Evolutionary conservation across 495 filamentous ascomycete species (phyloP).

Genomic region (Apodospora peruviana): DNA sequence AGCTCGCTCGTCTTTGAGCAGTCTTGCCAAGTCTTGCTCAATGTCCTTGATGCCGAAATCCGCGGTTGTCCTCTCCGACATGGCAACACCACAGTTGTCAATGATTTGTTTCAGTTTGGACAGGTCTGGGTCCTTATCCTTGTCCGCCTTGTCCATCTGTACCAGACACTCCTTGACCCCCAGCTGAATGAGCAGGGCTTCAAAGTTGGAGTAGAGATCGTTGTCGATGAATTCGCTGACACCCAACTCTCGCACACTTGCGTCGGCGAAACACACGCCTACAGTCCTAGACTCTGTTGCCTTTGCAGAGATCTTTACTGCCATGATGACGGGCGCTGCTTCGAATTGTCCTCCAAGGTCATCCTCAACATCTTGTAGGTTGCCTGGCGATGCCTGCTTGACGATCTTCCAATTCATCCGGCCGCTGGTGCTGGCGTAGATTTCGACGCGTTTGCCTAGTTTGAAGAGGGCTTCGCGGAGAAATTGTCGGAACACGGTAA

Average conservation of each 20-base stretch:
- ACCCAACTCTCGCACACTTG: slow-evolving; percentile 89
- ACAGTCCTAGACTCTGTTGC: slow-evolving; percentile 80
- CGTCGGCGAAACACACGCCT: slow-evolving; percentile 97
- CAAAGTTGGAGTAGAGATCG: slow-evolving; percentile 96
- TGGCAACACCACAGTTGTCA: slow-evolving; percentile 83
- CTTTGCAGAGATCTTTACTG: slow-evolving; percentile 86
- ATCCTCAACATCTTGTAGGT: slow-evolving; percentile 95
- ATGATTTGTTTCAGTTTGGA: slow-evolving; percentile 82
- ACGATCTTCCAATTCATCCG: slow-evolving; percentile 84
- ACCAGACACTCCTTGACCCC: slow-evolving; percentile 92
- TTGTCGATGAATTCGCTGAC: slow-evolving; percentile 98
- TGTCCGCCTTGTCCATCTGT: slow-evolving; percentile 58
- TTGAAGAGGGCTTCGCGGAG: slow-evolving; percentile 89
- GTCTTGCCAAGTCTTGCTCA: slow-evolving; percentile 83
- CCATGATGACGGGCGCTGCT: slow-evolving; percentile 84
- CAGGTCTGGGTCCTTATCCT: slow-evolving; percentile 82
- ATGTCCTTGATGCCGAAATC: slow-evolving; percentile 93
- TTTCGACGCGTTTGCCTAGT: slow-evolving; percentile 84
- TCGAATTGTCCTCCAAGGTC: slow-evolving; percentile 86
- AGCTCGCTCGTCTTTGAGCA: slow-evolving; percentile 79
- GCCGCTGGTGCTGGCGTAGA: slow-evolving; percentile 68
- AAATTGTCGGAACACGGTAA: slow-evolving; percentile 93
- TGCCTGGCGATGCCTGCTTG: slow-evolving; percentile 92
- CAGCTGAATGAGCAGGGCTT: slow-evolving; percentile 91
- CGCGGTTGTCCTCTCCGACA: slow-evolving; percentile 65